Conservation (phyloP, 228 moss, liverwort and hornwort species). For the Sphagnum magellanicum region DNA sequence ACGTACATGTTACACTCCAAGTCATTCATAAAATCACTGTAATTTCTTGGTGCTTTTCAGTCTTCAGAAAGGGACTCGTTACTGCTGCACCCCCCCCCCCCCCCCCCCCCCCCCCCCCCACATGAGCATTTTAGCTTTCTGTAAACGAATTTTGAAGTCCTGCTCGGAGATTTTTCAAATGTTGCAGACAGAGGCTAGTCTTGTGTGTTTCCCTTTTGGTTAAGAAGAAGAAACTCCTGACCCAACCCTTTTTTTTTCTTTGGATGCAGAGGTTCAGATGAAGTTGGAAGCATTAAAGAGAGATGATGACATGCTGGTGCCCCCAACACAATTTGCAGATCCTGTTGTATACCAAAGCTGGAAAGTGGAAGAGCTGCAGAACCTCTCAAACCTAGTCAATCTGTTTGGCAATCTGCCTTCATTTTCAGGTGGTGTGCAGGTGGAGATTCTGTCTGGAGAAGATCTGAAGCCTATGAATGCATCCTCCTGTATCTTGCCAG, state of each 20-base stretch:
- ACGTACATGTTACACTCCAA: not conserved
- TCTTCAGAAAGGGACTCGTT: not conserved
- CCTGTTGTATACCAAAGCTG: conserved; percentile 24
- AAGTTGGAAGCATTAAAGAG: conserved; percentile 26
- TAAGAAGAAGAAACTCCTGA: no score
- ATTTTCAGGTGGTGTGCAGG: conserved; percentile 39
- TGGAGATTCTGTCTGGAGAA: conserved; percentile 30
- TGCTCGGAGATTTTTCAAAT: no score
- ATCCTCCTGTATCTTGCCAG: conserved; percentile 12
- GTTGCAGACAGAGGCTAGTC: no score
- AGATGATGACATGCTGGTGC: conserved; percentile 17
- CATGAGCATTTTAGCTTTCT: not conserved
- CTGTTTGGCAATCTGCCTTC: conserved; percentile 30
- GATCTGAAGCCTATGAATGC: conserved; percentile 11
- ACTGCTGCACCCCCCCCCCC: not conserved
- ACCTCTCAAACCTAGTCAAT: conserved; percentile 21
- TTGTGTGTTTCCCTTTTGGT: no score
- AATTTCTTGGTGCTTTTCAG: not conserved
- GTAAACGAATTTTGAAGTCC: no score
- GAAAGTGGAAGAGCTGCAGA: conserved; percentile 32
- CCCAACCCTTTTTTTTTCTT: not conserved
- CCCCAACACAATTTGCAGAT: conserved; percentile 26
- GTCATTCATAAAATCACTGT: not conserved
- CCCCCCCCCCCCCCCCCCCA: no score
- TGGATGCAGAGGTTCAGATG: conserved; percentile 25